A percentile compares a stretch with the other conserved stretches of the same genome.
phyloP scores from a whole-genome alignment of 805 yeast genomes.

The Myxozyma vanderwaltii region DNA sequence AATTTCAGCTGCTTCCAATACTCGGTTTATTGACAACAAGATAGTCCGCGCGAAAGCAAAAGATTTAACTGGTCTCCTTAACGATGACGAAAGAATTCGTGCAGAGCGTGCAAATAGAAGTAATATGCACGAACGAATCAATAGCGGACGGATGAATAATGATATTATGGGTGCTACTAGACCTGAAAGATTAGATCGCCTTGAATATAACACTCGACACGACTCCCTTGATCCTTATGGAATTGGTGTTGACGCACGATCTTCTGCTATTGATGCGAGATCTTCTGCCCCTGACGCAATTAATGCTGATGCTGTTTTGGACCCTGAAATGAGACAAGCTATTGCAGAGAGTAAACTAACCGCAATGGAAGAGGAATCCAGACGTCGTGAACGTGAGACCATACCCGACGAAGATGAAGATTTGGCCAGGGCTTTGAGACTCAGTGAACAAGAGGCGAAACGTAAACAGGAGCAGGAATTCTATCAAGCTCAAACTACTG shows the following conservation, averaged over 20 bases:
- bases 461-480: constrained; percentile 8
- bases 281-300: not conserved
- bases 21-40: not conserved
- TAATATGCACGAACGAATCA: constrained; percentile 26
- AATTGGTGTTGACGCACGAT: not conserved
- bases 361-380: constrained; percentile 75
- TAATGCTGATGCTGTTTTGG: constrained; percentile 38
- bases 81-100: constrained; percentile 77
- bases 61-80: constrained; percentile 73
- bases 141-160: constrained; percentile 14
- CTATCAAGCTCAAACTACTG: not conserved
- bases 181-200: not conserved
- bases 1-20: not conserved
- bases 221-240: constrained; percentile 2
- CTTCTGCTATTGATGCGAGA: not conserved
- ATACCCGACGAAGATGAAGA: constrained; percentile 58
- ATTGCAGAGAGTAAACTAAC: constrained; percentile 76
- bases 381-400: constrained; percentile 44
- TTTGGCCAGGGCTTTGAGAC: constrained; percentile 66
- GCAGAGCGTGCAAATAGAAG: constrained; percentile 60
- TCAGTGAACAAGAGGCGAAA: constrained; percentile 69
- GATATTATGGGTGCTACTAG: constrained; percentile 14
- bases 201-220: not conserved
- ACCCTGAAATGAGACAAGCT: constrained; percentile 77
- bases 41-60: constrained; percentile 78